Evolutionary conservation across 2,329 filamentous ascomycete species (phyloP).

Genomic region (Sclerotinia nivalis): DNA sequence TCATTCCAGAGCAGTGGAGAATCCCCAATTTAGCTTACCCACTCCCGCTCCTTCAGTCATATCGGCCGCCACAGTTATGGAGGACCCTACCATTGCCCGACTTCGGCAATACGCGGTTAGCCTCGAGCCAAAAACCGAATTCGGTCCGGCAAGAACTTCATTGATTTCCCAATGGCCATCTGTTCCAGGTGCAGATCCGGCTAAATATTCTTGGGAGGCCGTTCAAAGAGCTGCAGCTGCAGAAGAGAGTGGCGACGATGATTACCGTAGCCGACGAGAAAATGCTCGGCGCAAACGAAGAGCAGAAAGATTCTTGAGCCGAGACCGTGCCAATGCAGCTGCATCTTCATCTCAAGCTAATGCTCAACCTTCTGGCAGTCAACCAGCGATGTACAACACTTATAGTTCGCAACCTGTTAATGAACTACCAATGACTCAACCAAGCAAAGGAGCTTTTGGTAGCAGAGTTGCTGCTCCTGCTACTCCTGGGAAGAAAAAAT

Average conservation of each 20-base stretch:
- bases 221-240: constrained; percentile 26
- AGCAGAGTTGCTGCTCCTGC: constrained; percentile 43
- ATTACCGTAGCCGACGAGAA: constrained; percentile 31
- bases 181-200: constrained; percentile 42
- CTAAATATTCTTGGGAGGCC: constrained; percentile 39
- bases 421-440: constrained; percentile 47
- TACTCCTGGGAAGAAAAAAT: constrained; percentile 47
- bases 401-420: constrained; percentile 38
- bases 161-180: constrained; percentile 44
- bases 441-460: constrained; percentile 51
- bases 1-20: constrained; percentile 18
- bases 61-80: constrained; percentile 30
- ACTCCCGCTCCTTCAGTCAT: constrained; percentile 37
- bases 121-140: constrained; percentile 38
- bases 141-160: constrained; percentile 32
- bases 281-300: constrained; percentile 36
- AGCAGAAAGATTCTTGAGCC: constrained; percentile 38
- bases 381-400: constrained; percentile 30
- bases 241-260: constrained; percentile 32
- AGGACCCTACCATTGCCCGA: constrained; percentile 41
- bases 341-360: constrained; percentile 50
- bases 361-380: constrained; percentile 36
- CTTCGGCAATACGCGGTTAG: constrained; percentile 43
- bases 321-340: constrained; percentile 32
- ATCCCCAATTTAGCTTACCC: constrained; percentile 27